Percentiles rank a stretch among this genome's conserved stretches.
Conservation (phyloP, 306 rosid species). For the Lathyrus sativus region DNA sequence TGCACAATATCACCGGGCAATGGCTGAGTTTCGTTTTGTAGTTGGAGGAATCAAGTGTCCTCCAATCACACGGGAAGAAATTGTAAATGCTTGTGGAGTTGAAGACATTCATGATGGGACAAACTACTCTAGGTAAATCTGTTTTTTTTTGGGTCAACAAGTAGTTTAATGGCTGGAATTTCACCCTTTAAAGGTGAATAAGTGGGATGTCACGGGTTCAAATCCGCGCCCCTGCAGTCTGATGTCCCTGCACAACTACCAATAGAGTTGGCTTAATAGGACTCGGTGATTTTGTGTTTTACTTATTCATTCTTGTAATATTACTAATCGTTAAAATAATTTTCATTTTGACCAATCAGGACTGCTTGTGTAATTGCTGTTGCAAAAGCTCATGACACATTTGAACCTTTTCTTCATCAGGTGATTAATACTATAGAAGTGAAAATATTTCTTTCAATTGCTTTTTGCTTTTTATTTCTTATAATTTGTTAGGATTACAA, state of each 20-base stretch:
- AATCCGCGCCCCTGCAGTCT: no score
- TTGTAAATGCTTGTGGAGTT: conserved; percentile 97
- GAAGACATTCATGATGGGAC: conserved; percentile 99
- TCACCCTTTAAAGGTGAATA: no score
- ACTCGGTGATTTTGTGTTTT: conserved; percentile 48
- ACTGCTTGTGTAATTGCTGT: conserved; percentile 98
- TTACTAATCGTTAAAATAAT: conserved; percentile 7
- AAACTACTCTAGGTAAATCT: conserved; percentile 84
- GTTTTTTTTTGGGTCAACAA: no score
- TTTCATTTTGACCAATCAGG: conserved; percentile 52
- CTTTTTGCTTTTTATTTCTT: conserved; percentile 13
- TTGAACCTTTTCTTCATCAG: conserved; percentile 97
- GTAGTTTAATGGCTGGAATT: no score
- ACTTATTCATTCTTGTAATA: conserved; percentile 16
- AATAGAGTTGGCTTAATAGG: no score
- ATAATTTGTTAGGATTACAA: neutral
- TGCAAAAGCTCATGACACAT: conserved; percentile 93
- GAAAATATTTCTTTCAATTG: neutral
- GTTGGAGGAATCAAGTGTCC: conserved; percentile 98
- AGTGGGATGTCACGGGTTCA: no score
- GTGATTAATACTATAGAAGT: conserved; percentile 43
- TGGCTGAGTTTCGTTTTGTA: conserved; percentile 98
- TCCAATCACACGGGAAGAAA: conserved; percentile 94
- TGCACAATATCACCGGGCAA: conserved; percentile 98
- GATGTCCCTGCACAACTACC: no score